Percentiles rank a stretch among this genome's conserved stretches.
These are phyloP conservation scores for Hyaloperonospora brassicae DNA, from an alignment of 352 stramenopile species.

Conservation along the genomic window DNA sequence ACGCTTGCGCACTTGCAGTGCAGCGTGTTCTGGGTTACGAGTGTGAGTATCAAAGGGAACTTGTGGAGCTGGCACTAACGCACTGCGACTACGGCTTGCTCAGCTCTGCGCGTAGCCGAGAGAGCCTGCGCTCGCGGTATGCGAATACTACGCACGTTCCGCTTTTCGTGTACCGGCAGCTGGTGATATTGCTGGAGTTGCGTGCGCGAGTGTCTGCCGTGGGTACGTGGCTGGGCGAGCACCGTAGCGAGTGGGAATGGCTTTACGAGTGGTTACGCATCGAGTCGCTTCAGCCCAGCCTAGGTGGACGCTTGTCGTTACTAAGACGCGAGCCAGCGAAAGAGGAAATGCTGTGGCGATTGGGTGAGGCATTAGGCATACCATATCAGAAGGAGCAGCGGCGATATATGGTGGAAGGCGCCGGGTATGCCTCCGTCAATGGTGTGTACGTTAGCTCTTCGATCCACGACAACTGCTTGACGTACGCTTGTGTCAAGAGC, in stretches of 20 bases:
- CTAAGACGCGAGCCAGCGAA: constrained; percentile 70
- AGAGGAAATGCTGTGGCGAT: constrained; percentile 51
- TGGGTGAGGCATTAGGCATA: constrained; percentile 57
- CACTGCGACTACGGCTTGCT: constrained; percentile 65
- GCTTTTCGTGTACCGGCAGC: constrained; percentile 75
- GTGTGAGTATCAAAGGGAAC: constrained; percentile 45
- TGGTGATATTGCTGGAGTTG: constrained; percentile 62
- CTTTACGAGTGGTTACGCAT: constrained; percentile 85
- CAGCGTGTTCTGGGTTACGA: constrained; percentile 58
- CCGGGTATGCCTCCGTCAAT: constrained; percentile 88
- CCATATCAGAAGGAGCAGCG: constrained; percentile 68
- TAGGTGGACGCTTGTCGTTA: constrained; percentile 56
- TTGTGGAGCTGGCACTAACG: constrained; percentile 63
- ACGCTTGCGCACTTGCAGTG: constrained; percentile 56
- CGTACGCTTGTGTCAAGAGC: constrained; percentile 57
- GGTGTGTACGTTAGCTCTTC: constrained; percentile 88
- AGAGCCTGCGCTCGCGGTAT: constrained; percentile 55
- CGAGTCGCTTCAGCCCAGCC: constrained; percentile 70
- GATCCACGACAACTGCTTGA: constrained; percentile 65
- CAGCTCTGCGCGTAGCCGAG: constrained; percentile 53
- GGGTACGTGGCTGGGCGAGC: constrained; percentile 42
- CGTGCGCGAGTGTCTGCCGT: constrained; percentile 54
- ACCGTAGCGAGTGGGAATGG: constrained; percentile 66
- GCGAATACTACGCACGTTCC: constrained; percentile 60
- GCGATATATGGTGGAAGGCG: constrained; percentile 84